Base-by-base conservation (phyloP, 23 red algal genomes). In the Cyanidioschyzon merolae region DNA sequence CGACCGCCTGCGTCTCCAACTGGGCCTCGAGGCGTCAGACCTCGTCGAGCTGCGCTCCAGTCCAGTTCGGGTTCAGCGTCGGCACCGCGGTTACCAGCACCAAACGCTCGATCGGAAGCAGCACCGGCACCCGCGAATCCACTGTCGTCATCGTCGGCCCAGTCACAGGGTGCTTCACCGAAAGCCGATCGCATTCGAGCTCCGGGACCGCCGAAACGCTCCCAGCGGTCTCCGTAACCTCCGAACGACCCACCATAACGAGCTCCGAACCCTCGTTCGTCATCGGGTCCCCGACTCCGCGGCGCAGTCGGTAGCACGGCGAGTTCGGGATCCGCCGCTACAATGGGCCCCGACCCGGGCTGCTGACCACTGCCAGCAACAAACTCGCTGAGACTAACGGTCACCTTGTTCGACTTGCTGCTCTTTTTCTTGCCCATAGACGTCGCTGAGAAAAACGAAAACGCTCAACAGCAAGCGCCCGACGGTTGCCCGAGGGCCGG, bases 341-440 rank as follows among this genome's bases (percentile, higher is more conserved):
- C 63, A 7, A 71, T 27, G 2, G 63, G 21, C 21, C 63, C 63
- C 7, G n/a, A 25, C 15, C 50, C 50, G 15, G 24, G 24, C 50
- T 16, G 24, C 29, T 71, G 45, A 54, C 21, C 45, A 21, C 7
- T 27, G 29, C 63, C 63, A 71, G 12, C 63, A 7, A 35, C 63
- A 32, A 71, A 35, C 63, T 71, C 63, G 12, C n/a, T 71, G 12
- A 71, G 32, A 71, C 63, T 71, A 27, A 71, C 32, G 12, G 32
- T 35, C 63, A 32, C n/a, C 29, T 71, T 71, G 12, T 25, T 71
- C 63, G 63, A 25, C 30, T 35, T 71, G 2, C 32, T 7, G 7
- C 16, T 35, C 29, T 71, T 71, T 71, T 71, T 71, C 63, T 71
- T 71, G n/a, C 63, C 63, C 63, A 71, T 71, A 27, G 29, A 21